Conservation (phyloP, 768 basidiomycete species). For the Naganishia antarctica region DNA sequence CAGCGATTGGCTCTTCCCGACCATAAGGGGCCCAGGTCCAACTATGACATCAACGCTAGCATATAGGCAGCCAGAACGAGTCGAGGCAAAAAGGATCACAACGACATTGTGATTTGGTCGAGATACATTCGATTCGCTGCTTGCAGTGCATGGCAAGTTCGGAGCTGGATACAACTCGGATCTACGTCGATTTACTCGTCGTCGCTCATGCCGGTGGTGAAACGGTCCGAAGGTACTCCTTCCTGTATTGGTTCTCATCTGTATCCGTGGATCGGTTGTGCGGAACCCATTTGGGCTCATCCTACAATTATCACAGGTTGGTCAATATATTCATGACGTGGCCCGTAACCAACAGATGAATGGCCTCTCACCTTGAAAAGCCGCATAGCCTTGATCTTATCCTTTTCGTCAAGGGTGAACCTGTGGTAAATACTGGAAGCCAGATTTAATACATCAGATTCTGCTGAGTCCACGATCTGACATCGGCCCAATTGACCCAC, state of each 20-base stretch:
- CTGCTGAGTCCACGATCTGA: neutral
- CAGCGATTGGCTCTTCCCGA: neutral
- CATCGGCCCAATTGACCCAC: conserved; percentile 27
- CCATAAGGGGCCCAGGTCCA: too few species aligned
- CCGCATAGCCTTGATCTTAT: conserved; percentile 70
- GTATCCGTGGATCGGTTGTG: conserved; percentile 62
- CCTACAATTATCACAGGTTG: conserved; percentile 55
- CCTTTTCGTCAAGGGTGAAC: conserved; percentile 75
- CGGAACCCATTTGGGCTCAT: conserved; percentile 86
- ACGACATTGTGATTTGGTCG: too few species aligned
- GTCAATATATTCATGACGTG: conserved; percentile 1
- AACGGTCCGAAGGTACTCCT: conserved; percentile 54
- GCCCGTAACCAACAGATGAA: neutral
- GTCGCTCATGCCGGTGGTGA: neutral
- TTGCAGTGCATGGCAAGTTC: too few species aligned
- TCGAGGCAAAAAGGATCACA: too few species aligned
- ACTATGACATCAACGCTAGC: too few species aligned
- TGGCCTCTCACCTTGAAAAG: conserved; percentile 69
- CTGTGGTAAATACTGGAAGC: conserved; percentile 72
- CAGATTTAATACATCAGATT: neutral
- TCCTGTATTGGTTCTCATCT: conserved; percentile 62
- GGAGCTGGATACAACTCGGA: too few species aligned
- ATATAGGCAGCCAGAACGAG: too few species aligned
- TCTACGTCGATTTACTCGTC: too few species aligned
- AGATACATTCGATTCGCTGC: too few species aligned